Evolutionary conservation across 169 alveolate genomes (phyloP).

Genomic region (Babesia caballi): DNA sequence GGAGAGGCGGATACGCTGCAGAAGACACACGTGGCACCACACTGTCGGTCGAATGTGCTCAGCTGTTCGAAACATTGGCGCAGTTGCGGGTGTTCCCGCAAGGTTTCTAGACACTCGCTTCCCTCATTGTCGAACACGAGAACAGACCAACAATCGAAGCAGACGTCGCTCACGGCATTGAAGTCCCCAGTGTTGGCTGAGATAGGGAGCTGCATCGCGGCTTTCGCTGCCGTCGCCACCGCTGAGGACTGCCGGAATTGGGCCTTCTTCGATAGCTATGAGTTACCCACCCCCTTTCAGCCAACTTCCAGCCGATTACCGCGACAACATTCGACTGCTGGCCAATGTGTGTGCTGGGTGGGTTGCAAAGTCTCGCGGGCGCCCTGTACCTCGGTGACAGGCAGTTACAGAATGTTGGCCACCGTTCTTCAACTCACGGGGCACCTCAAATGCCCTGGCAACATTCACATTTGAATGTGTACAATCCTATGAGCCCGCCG

Average conservation of each 20-base stretch:
- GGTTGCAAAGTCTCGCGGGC: too few species aligned
- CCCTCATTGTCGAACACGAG: slow-evolving; percentile 13
- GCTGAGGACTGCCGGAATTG: neutral
- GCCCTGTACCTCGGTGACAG: too few species aligned
- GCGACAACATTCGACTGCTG: too few species aligned
- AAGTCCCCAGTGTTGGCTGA: neutral
- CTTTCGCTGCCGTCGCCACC: neutral
- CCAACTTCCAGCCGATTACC: too few species aligned
- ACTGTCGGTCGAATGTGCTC: neutral
- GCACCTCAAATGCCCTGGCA: too few species aligned
- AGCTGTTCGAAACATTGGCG: neutral
- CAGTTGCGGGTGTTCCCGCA: slow-evolving; percentile 4
- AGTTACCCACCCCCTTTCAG: too few species aligned
- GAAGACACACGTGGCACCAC: neutral
- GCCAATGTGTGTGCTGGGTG: too few species aligned
- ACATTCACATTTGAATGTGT: too few species aligned
- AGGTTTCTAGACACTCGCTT: neutral
- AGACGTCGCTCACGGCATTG: neutral
- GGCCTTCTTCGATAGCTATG: too few species aligned
- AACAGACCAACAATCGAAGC: slow-evolving; percentile 13
- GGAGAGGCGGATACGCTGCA: slow-evolving; percentile 10
- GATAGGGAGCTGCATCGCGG: neutral
- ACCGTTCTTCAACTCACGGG: too few species aligned
- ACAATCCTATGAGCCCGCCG: too few species aligned
- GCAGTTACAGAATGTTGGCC: too few species aligned